Percentiles rank a stretch among this genome's conserved stretches.
These are phyloP conservation scores for Quercus mongolica DNA, from an alignment of 306 rosid species.

Conservation along the genomic window DNA sequence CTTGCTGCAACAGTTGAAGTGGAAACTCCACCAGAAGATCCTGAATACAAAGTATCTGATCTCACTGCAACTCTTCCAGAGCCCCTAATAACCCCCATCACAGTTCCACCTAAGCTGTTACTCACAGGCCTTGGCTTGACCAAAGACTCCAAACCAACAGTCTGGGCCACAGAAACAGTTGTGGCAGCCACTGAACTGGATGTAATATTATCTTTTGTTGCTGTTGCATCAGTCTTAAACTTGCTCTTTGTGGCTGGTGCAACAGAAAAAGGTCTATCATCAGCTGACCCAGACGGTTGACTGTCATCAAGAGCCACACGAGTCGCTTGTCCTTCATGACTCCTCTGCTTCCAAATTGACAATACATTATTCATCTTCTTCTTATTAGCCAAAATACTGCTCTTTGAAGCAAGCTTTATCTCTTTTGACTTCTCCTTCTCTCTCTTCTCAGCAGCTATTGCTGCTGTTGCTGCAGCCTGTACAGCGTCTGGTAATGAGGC, in stretches of 20 bases:
- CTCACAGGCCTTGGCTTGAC: slow-evolving; percentile 76
- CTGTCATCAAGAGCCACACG: slow-evolving; percentile 81
- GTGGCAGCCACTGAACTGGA: slow-evolving; percentile 41
- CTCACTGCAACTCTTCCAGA: slow-evolving; percentile 76
- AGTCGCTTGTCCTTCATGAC: slow-evolving; percentile 89
- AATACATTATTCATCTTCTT: slow-evolving; percentile 95
- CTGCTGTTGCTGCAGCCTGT: slow-evolving; percentile 92
- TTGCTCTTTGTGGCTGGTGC: slow-evolving; percentile 60
- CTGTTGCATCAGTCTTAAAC: slow-evolving; percentile 45
- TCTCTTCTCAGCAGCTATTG: slow-evolving; percentile 93
- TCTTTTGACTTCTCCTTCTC: slow-evolving; percentile 88
- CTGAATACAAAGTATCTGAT: slow-evolving; percentile 57
- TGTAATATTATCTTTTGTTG: slow-evolving; percentile 45
- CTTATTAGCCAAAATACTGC: slow-evolving; percentile 92
- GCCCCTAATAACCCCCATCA: slow-evolving; percentile 97
- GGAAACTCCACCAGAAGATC: slow-evolving; percentile 29
- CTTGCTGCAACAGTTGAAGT: slow-evolving; percentile 33
- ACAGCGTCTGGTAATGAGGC: slow-evolving; percentile 90
- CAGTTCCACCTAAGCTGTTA: slow-evolving; percentile 80
- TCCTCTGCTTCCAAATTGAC: slow-evolving; percentile 97
- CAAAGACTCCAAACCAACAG: slow-evolving; percentile 46
- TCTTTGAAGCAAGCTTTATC: slow-evolving; percentile 91
- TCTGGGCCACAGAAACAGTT: slow-evolving; percentile 33
- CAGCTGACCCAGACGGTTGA: slow-evolving; percentile 49
- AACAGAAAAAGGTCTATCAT: slow-evolving; percentile 54